Evolutionary conservation across 2,329 filamentous ascomycete genomes (phyloP), one percentile per base, ranked within the genome.

Genomic region (Helicocarpus griseus): DNA sequence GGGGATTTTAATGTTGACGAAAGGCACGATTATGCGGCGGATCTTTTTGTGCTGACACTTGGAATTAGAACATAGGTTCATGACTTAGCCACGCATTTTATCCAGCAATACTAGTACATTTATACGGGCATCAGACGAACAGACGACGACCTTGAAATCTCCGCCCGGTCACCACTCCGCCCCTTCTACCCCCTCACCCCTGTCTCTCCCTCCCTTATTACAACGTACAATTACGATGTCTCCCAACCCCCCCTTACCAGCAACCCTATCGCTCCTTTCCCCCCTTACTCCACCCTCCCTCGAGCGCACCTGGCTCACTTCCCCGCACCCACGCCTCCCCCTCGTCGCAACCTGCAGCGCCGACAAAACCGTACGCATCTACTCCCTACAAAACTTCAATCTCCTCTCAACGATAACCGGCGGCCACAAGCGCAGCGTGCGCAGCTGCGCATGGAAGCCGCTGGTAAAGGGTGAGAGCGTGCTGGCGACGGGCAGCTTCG

Each of bases 401-500:
- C 79, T 88, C 47, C 84, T 95, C 64, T 89, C 85, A 63, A 80
- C 79, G 19, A 83, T 97, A 50, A 83, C 84, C 6, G 90, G 89
- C 54, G 93, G 91, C 6, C 93, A 98, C 72, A 87, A 89, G 60
- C 86, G 93, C 52, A 93, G 86, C 60, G 83, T 98, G n/a, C 82
- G 93, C 51, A 82, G 82, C 47, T 82, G 84, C 19, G 84, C 88
- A 35, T 98, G 93, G 93, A 95, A 95, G 70, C 89, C 90, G 0
- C 77, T 78, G 54, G 70, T 80, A 40, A 72, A 77, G 13, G 77
- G 75, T 19, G 81, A 83, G 64, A 83, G 87, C 51, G 88, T 91
- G 41, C 79, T 97, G 14, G 90, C 91, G 4, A 95, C 90, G 0
- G 93, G 89, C 3, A 93, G 86, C 66, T 98, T 98, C 65, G 93